Evolutionary conservation across 352 stramenopile species (phyloP), one percentile per base, ranked within the genome.

Genomic region (Phytophthora palmivora): DNA sequence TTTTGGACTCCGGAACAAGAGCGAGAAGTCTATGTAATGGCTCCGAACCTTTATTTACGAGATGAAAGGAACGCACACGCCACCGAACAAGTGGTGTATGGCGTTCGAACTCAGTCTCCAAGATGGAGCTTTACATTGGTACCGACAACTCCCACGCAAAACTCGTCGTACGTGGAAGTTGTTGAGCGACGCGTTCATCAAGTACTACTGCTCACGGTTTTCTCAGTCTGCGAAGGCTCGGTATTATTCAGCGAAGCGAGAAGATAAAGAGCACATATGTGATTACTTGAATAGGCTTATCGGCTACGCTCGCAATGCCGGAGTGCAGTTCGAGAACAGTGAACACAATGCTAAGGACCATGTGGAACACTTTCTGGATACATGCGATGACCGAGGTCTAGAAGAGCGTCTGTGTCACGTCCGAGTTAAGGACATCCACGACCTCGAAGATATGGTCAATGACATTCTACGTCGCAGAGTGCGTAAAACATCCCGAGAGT

Each of bases 1-100:
- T 9, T 18, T 1, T 0, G 51, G 51, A 4, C 11, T 14, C 4
- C 48, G 36, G 14, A 56, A 56, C 15, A 38, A 38, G n/a, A 45
- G 36, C 15, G 48, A 57, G 10, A 47, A 42, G 8, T 46, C 49
- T 0, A 39, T 57, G 49, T 38, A 58, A 16, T 58, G 50, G 50
- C 6, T 58, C 0, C n/a, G 41, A 14, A 22, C 37, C 3, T 58
- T 58, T 16, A 21, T 49, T 8, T 58, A 58, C 24, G 50, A 58
- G 28, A 58, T 58, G 50, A 48, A 48, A 12, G 50, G 50, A n/a
- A 48, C 37, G 3, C 30, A 26, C 1, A 38, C 37, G 4, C 22
- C 36, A 7, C n/a, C 6, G 6, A 28, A 58, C 8, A 22, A 42
- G 7, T 58, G 50, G 49, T 47, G 37, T 21, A 24, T 30, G 34